These are phyloP conservation scores for Malassezia pachydermatis DNA, from an alignment of 1,284 basidiomycete genomes.

Conservation along the genomic window DNA sequence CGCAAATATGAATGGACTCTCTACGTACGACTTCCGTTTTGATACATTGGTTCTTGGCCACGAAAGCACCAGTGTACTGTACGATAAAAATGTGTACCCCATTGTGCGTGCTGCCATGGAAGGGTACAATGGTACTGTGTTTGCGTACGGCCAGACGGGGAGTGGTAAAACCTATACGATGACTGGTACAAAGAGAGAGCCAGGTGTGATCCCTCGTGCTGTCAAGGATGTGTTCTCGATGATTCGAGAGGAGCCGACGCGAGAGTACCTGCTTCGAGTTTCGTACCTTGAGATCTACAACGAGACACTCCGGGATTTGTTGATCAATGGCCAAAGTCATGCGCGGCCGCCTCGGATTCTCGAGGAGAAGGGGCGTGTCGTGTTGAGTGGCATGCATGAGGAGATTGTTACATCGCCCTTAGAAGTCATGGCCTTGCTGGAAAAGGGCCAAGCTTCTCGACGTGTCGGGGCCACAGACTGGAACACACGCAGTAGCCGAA, in stretches of 20 bases:
- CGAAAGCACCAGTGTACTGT: conserved; percentile 40
- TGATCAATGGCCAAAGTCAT: conserved; percentile 19
- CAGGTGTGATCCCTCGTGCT: conserved; percentile 85
- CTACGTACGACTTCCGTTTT: conserved; percentile 41
- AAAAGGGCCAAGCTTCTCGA: conserved; percentile 72
- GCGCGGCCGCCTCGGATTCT: conserved; percentile 25
- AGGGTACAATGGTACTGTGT: conserved; percentile 87
- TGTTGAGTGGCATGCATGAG: conserved; percentile 52
- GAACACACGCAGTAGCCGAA: conserved; percentile 89
- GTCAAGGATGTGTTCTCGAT: conserved; percentile 56
- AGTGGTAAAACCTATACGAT: conserved; percentile 69
- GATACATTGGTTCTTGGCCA: conserved; percentile 30
- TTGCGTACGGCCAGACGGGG: conserved; percentile 75
- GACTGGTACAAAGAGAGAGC: conserved; percentile 67
- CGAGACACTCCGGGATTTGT: conserved; percentile 54
- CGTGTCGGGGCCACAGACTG: conserved; percentile 91
- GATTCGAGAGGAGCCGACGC: conserved; percentile 38
- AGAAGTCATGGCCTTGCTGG: conserved; percentile 58
- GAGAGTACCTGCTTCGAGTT: conserved; percentile 52
- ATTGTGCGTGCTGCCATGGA: conserved; percentile 72
- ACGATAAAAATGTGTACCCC: conserved; percentile 51
- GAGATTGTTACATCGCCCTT: conserved; percentile 52
- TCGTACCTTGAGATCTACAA: conserved; percentile 58
- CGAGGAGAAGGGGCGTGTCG: conserved; percentile 49
- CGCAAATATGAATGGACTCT: conserved; percentile 11